A percentile compares a stretch with the other conserved stretches of the same genome.
Evolutionary conservation across 768 basidiomycete genomes (phyloP).

Genomic region (Boletellus ananas): DNA sequence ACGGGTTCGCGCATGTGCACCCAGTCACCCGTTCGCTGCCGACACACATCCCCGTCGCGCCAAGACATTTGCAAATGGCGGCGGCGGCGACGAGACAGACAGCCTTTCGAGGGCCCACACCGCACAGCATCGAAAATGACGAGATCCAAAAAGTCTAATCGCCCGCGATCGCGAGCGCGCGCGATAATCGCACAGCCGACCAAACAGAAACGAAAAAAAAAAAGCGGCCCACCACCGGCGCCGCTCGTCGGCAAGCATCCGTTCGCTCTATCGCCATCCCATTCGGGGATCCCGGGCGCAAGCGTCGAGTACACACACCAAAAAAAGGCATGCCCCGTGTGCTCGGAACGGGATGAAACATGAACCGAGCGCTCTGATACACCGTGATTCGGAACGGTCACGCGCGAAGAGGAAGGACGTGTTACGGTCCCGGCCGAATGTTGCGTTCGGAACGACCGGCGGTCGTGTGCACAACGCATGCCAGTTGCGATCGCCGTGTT

Average conservation of each 20-base stretch:
- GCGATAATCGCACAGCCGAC: neutral
- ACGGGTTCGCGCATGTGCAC: conserved; percentile 13
- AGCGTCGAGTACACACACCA: too few relatives aligned
- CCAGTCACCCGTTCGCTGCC: conserved; percentile 22
- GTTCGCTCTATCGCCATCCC: too few relatives aligned
- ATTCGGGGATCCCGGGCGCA: too few relatives aligned
- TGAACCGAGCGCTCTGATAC: neutral
- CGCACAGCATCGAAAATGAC: neutral
- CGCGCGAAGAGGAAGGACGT: neutral
- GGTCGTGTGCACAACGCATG: neutral
- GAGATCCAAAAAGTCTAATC: neutral
- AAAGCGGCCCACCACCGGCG: too few relatives aligned
- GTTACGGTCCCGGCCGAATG: neutral
- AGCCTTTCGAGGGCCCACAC: too few relatives aligned
- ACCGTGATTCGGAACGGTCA: neutral
- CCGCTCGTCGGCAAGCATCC: too few relatives aligned
- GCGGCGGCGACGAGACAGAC: neutral
- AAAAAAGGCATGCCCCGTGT: too few relatives aligned
- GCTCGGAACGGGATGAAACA: neutral
- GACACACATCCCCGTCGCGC: neutral
- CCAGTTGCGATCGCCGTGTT: conserved; percentile 10
- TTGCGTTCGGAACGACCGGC: neutral
- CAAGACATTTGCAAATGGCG: neutral
- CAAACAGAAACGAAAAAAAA: too few relatives aligned
- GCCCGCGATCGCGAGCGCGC: neutral